Conservation (phyloP, 2,329 filamentous ascomycete genomes). For the Purpureocillium takamizusanense region DNA sequence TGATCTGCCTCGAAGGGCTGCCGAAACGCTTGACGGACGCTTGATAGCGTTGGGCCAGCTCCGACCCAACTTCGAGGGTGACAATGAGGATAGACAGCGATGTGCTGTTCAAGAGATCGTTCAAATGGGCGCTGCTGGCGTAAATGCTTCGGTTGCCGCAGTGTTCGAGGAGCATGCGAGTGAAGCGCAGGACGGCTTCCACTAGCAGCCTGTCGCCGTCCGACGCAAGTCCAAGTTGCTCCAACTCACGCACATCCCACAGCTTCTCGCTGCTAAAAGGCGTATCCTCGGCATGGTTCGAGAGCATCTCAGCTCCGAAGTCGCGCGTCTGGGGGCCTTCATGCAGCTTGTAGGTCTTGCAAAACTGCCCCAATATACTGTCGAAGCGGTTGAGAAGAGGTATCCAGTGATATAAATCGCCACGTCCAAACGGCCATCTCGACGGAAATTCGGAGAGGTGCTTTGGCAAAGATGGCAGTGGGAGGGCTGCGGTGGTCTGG, state of each 20-base stretch:
- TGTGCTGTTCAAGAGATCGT: constrained; percentile 81
- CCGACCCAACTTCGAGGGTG: constrained; percentile 71
- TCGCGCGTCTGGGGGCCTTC: constrained; percentile 72
- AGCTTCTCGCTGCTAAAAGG: constrained; percentile 37
- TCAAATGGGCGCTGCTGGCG: constrained; percentile 82
- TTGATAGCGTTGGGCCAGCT: constrained; percentile 87
- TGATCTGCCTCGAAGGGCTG: constrained; percentile 56
- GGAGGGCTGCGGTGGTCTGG: constrained; percentile 54
- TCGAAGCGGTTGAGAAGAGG: constrained; percentile 90
- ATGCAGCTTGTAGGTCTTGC: constrained; percentile 68
- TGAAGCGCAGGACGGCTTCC: constrained; percentile 75
- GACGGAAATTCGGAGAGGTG: constrained; percentile 74
- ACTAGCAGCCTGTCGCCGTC: constrained; percentile 78
- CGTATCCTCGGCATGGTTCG: constrained; percentile 45
- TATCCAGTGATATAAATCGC: constrained; percentile 98
- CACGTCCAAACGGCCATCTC: constrained; percentile 89
- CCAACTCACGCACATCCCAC: constrained; percentile 38
- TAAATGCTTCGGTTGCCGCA: constrained; percentile 97
- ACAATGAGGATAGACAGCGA: constrained; percentile 69
- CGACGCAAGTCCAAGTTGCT: constrained; percentile 51
- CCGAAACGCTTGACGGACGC: constrained; percentile 72
- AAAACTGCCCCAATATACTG: constrained; percentile 73
- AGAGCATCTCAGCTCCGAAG: constrained; percentile 59
- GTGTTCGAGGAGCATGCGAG: constrained; percentile 79
- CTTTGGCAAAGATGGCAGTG: constrained; percentile 68